Evolutionary conservation across 2,329 filamentous ascomycete genomes (phyloP), one percentile per base, ranked within the genome.

Genomic region (Sarocladium brachiariae): DNA sequence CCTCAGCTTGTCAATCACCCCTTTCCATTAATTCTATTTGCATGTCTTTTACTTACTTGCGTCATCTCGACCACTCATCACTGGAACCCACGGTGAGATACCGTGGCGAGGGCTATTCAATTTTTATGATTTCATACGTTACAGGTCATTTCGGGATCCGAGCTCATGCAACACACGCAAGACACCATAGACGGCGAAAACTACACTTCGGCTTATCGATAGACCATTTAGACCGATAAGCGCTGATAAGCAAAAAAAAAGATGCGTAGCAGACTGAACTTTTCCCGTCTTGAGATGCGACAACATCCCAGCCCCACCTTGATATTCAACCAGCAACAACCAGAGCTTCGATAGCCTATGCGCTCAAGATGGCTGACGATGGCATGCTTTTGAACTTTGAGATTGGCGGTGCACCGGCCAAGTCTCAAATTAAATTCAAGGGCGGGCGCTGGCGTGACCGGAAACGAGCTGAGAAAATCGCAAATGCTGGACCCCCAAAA

Each of bases 361-460:
- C 31, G 35, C 21, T 43, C 53, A 63, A 52, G 54, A 96, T 97
- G 91, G 88, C 88, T 49, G 91, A 97, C 73, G 88, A 95, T 83
- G 90, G 90, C 58, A 87, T 99, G 81, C 79, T 96, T 52, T 75
- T 97, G 64, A 97, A 97, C 61, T 96, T 97, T 65, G 84, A 89
- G 59, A 73, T 96, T 52, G 78, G 81, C 24, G 83, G 88, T 54
- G 78, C 73, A 16, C 78, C 86, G 11, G 65, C 88, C 50, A 77
- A 83, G 53, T 74, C 78, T 5, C 71, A 50, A 11, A 72, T 78
- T 54, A 82, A 76, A 58, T 88, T 95, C 67, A 93, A 87, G 65
- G 93, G 93, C 58, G 93, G 93, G n/a, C 81, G 82, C 59, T 99
- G 93, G 93, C 86, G 87, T 63, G 91, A 96, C 64, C 81, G 93